Evolutionary conservation across 2,329 filamentous ascomycete genomes (phyloP).

Genomic region (Ophiostoma perfectum): DNA sequence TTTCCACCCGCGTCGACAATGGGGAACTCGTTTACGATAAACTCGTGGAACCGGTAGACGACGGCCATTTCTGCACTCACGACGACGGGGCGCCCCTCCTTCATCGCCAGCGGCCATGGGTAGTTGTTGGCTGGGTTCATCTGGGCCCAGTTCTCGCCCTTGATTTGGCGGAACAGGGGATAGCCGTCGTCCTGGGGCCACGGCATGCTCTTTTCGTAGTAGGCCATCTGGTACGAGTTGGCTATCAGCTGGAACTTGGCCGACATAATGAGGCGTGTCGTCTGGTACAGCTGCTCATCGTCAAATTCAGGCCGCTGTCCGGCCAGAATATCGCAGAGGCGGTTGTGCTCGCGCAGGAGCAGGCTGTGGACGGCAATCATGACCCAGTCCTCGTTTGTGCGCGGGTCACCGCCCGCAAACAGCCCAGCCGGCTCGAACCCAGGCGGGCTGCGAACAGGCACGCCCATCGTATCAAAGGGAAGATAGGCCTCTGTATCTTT

Average conservation of each 20-base stretch:
- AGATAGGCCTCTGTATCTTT: not conserved
- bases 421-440: constrained; percentile 18
- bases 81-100: constrained; percentile 21
- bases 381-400: constrained; percentile 27
- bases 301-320: constrained; percentile 20
- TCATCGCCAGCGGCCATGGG: constrained; percentile 23
- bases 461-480: not conserved
- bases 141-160: constrained; percentile 21
- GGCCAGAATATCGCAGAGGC: constrained; percentile 23
- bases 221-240: constrained; percentile 27
- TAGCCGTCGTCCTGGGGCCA: constrained; percentile 26
- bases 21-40: constrained; percentile 23
- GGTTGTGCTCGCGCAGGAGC: constrained; percentile 26
- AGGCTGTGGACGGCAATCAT: constrained; percentile 25
- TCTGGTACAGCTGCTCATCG: constrained; percentile 26
- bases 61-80: constrained; percentile 25
- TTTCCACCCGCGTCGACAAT: constrained; percentile 22
- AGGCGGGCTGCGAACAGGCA: not conserved
- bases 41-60: constrained; percentile 26
- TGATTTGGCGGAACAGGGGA: constrained; percentile 24
- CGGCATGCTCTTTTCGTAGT: constrained; percentile 24
- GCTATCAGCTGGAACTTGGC: constrained; percentile 25
- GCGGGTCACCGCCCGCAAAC: constrained; percentile 25
- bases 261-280: constrained; percentile 23
- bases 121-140: constrained; percentile 26